A percentile compares a stretch with the other conserved stretches of the same genome.
phyloP scores from a whole-genome alignment of 164 flowering plant species.

The Nymphaea thermarum region DNA sequence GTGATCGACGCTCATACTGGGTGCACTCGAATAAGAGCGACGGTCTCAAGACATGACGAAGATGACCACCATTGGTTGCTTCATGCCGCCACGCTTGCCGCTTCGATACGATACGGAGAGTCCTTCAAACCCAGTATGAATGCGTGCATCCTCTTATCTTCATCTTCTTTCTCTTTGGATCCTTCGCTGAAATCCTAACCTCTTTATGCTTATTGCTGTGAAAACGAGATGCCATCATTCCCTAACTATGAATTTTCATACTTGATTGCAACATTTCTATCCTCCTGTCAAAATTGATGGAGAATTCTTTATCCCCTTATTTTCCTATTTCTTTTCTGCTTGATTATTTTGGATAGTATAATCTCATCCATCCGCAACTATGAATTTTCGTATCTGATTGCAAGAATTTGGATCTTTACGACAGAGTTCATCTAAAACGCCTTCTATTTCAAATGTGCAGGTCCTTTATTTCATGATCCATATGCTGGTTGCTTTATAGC shows the following conservation, averaged over 20 bases:
- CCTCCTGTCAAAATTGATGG: not conserved
- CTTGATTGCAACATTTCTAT: not conserved
- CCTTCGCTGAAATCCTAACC: not conserved
- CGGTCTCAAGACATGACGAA: slow-evolving; percentile 23
- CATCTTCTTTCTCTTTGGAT: not conserved
- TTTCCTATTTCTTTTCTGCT: not conserved
- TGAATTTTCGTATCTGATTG: too few relatives aligned
- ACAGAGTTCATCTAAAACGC: not conserved
- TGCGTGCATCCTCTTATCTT: not conserved
- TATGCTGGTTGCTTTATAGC: slow-evolving; percentile 61
- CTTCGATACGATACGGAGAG: slow-evolving; percentile 68
- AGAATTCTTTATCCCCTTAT: not conserved
- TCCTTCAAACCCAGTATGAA: slow-evolving; percentile 35
- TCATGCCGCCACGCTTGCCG: slow-evolving; percentile 36
- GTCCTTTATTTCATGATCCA: slow-evolving; percentile 71
- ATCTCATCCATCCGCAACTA: too few relatives aligned
- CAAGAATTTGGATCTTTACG: too few relatives aligned
- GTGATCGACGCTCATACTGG: not conserved
- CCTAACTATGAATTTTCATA: not conserved
- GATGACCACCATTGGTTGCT: slow-evolving; percentile 34
- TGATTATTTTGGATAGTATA: too few relatives aligned
- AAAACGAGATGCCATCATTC: not conserved
- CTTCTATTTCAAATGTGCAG: slow-evolving; percentile 35
- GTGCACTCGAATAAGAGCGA: not conserved
- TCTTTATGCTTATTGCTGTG: not conserved